phyloP scores from a whole-genome alignment of 1,139 yeast species.

The Diutina siamensis region DNA sequence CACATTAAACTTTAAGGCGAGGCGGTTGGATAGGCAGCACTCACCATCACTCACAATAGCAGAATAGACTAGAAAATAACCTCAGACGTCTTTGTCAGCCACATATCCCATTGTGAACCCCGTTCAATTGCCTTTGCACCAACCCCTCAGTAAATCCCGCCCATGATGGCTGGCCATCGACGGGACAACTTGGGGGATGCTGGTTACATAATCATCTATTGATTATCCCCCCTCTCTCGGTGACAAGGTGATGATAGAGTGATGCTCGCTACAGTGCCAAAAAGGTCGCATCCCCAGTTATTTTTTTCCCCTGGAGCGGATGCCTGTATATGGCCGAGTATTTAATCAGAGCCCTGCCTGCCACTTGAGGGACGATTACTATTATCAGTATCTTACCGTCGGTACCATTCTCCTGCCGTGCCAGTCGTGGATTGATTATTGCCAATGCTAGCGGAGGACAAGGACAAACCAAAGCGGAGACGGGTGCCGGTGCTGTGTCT shows the following conservation, averaged over 20 bases:
- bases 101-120: not conserved
- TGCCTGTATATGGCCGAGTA: not conserved
- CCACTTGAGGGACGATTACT: too few species aligned
- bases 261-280: not conserved
- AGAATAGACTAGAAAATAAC: not conserved
- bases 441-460: not conserved
- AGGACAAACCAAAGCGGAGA: constrained; percentile 3
- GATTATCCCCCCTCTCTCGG: not conserved
- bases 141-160: too few species aligned
- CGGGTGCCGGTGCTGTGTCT: constrained; percentile 6
- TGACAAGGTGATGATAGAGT: not conserved
- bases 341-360: not conserved
- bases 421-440: too few species aligned
- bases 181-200: not conserved
- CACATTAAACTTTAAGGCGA: not conserved
- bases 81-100: not conserved
- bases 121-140: too few species aligned
- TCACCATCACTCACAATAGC: too few species aligned
- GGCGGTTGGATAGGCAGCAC: not conserved
- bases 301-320: not conserved
- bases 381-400: too few species aligned
- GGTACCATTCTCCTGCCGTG: too few species aligned
- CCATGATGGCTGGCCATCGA: not conserved
- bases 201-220: too few species aligned
- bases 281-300: not conserved